Evolutionary conservation across 805 yeast species (phyloP), one percentile per base, ranked within the genome.

Genomic region (Teunomyces aglyptinius): DNA sequence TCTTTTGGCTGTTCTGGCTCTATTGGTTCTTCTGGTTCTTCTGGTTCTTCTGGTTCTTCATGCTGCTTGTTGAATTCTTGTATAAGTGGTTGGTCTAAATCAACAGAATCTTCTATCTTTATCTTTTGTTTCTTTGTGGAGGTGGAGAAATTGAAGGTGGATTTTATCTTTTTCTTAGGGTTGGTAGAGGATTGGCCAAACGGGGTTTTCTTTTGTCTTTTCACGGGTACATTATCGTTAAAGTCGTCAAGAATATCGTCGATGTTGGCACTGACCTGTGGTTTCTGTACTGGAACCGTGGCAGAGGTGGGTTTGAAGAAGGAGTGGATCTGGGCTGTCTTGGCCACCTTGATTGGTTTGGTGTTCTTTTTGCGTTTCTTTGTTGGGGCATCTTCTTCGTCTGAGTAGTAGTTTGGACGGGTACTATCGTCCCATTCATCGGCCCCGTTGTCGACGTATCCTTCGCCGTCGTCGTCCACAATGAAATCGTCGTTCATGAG

Each of bases 381-480:
- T 7, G 60, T 61, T 12, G 63, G 61, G 3, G 63, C 74, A 1
- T 69, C 75, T 16, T 76, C 81, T 28, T 79, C 86, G 35, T 80
- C 85, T n/a, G 81, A 77, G 49, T 76, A 77, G 56, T 78, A 79
- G 44, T 73, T 68, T 36, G 76, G 78, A 45, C 73, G 70, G 46
- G 72, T 61, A 28, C 72, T 65, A 33, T 71, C 75, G 49, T 83
- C 95, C 91, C 96, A 89, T 49, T 89, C 96, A 57, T 92, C 95
- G 6, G 77, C 87, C 48, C 99, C 99, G 36, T 86, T 86, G 57
- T 94, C 98, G 1, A 89, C 91, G 59, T 92, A 92, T 0, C 97
- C 98, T 53, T 85, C 86, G 26, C 97, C 97, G 54, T 86, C 83
- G 63, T 92, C 98, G 62, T 90, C 97, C 2, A 89, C 96, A 31